Evolutionary conservation across 192 early-diverging fungal genomes (phyloP).

Genomic region (Podila minutissima): DNA sequence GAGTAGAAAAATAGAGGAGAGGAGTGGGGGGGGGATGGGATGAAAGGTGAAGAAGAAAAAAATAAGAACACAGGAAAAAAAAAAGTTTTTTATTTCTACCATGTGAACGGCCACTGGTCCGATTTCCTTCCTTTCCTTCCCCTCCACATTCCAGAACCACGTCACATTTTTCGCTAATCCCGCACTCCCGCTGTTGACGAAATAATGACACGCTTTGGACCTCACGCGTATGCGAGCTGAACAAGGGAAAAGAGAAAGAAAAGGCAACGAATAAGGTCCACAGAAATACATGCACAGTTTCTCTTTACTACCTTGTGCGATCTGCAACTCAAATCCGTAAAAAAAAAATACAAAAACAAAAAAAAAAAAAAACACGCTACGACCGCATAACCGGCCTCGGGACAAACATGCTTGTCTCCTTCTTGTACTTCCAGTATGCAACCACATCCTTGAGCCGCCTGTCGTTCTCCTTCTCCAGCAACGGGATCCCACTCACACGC

Average conservation of each 20-base stretch:
- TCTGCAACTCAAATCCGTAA: too few relatives aligned
- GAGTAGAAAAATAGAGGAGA: not conserved
- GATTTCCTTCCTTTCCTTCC: not conserved
- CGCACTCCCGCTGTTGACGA: not conserved
- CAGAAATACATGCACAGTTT: too few relatives aligned
- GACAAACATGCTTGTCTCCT: conserved; percentile 48
- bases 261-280: too few relatives aligned
- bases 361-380: too few relatives aligned
- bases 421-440: conserved; percentile 53
- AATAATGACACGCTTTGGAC: not conserved
- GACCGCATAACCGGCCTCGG: conserved; percentile 7
- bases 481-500: conserved; percentile 49
- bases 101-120: not conserved
- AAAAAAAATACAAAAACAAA: too few relatives aligned
- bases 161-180: not conserved
- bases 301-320: too few relatives aligned
- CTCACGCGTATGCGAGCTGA: too few relatives aligned
- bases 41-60: not conserved
- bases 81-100: not conserved
- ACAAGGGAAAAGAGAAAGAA: too few relatives aligned
- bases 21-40: not conserved
- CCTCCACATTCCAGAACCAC: not conserved
- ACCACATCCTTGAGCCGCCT: conserved; percentile 44
- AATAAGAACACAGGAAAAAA: not conserved
- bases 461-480: conserved; percentile 45